Conservation (phyloP, 2,329 filamentous ascomycete species). For the Talaromyces marneffei region DNA sequence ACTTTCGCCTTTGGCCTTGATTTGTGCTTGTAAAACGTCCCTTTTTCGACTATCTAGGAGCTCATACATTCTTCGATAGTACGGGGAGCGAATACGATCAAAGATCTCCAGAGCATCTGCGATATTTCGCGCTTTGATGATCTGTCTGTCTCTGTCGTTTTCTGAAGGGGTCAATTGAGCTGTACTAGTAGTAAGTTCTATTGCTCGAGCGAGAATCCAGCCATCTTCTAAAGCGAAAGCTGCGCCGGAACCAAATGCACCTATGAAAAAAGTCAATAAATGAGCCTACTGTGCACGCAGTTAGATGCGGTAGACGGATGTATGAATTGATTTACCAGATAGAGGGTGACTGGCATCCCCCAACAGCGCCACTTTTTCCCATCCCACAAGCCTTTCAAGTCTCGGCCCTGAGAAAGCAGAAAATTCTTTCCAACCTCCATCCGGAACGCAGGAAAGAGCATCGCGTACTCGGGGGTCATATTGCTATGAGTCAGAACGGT, state of each 20-base stretch:
- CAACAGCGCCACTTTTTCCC: neutral
- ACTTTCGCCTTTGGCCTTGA: slow-evolving; percentile 13
- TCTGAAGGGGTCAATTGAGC: slow-evolving; percentile 8
- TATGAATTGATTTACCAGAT: neutral
- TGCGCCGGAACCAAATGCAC: slow-evolving; percentile 16
- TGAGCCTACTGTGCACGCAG: neutral
- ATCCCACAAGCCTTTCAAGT: slow-evolving; percentile 2
- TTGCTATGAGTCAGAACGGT: neutral
- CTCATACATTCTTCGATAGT: slow-evolving; percentile 37
- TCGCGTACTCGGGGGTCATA: neutral
- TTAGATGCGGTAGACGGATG: neutral
- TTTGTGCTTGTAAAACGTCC: slow-evolving; percentile 18
- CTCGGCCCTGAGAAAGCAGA: neutral
- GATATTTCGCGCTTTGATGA: no score
- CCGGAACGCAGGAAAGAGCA: neutral
- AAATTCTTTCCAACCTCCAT: slow-evolving; percentile 4
- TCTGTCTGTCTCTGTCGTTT: no score
- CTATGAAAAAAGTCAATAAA: neutral
- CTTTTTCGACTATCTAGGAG: slow-evolving; percentile 12
- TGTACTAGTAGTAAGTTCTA: slow-evolving; percentile 21
- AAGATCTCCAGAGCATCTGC: slow-evolving; percentile 33
- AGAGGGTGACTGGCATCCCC: slow-evolving; percentile 2
- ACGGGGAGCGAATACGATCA: slow-evolving; percentile 36
- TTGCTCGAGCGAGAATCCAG: slow-evolving; percentile 39
- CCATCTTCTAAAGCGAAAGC: slow-evolving; percentile 44